Base-by-base conservation (phyloP, 345 rosid genomes). In the Moricandia arvensis region DNA sequence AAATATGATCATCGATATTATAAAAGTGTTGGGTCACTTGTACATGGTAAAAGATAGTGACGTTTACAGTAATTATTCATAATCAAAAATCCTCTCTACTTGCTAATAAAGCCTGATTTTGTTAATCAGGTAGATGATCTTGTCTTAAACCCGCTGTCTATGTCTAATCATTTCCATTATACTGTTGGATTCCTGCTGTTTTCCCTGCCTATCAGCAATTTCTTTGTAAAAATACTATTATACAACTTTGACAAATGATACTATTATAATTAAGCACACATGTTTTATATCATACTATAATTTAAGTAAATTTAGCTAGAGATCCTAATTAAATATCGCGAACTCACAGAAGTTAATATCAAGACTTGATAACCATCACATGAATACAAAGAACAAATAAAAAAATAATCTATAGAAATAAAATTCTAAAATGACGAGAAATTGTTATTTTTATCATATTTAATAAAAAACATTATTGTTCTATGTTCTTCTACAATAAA, bases 151-250 rank as follows among this genome's bases (percentile, higher is more conserved):
- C 55, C 62, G 45, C 72, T 77, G 72, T 71, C 62, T 58, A 15
- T 71, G 67, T 77, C 76, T 71, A 71, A 77, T 77, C 67, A 77
- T 77, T 65, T 64, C 45, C 76, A 71, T 58, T 64, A 26, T 77
- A 77, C 72, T 71, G 76, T 77, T 76, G 47, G 18, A 27, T 69
- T n/a, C 68, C 64, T 69, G 65, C 71, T 69, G 63, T 75, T 38
- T 59, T 27, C 54, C 73, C 45, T 45, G 27, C 21, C 11, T 17
- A 26, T 45, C 53, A 21, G 24, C 6, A 59, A 49, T 49, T 49
- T 16, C 24, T 49, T 16, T 49, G 57, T 30, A 4, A 3, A 6
- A 33, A 33, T 33, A 33, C 33, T 3, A 3, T 30, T 30, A 3
- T 30, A 30, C 6, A 30, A 30, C 33, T 30, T 30, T 30, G 33